Base-by-base conservation (phyloP, 2,329 filamentous ascomycete species). In the Microascus cirrosus region DNA sequence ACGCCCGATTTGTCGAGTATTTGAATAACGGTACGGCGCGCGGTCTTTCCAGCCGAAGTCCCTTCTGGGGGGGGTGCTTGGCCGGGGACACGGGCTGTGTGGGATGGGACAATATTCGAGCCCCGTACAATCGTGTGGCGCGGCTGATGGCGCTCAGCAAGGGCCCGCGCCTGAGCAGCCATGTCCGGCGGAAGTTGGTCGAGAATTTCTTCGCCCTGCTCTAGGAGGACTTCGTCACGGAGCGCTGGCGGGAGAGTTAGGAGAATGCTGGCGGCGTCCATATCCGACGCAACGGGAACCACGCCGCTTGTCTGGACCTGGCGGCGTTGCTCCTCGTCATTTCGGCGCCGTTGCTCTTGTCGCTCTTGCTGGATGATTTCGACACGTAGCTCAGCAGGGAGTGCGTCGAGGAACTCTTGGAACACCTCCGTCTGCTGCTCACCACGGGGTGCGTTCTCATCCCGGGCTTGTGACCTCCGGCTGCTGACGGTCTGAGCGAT, bases 1-100 rank as follows among this genome's bases (percentile, higher is more conserved):
- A 99, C 86, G 28, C 95, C 94, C 53, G 92, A 82, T 73, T 96
- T 96, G 71, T 99, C 94, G 34, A 99, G 82, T 87, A 99, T 96
- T 69, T 99, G 94, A 25, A 96, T 89, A 59, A 95, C 88, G 24
- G 90, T 86, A 61, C 89, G 87, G 59, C 89, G 85, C 65, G 88
- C 86, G 42, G 78, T 73, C 73, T 91, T 93, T 63, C 64, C 67
- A 59, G 71, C 70, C 77, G 7, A 65, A 58, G 11, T 63, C 7
- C 39, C 48, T 8, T 18, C 18, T 12, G 34, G 20, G 8, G 25
- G 24, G 15, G 25, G 20, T 36, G 28, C 36, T 36, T 7, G 32
- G 15, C 12, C 39, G n/a, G 18, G 55, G 42, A 15, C 32, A 24
- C 13, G 56, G 50, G 34, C 34, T 6, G 20, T 28, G 54, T 60